Percentiles rank a stretch among this genome's conserved stretches.
Evolutionary conservation across 345 rosid genomes (phyloP).

Genomic region (Laguncularia racemosa): DNA sequence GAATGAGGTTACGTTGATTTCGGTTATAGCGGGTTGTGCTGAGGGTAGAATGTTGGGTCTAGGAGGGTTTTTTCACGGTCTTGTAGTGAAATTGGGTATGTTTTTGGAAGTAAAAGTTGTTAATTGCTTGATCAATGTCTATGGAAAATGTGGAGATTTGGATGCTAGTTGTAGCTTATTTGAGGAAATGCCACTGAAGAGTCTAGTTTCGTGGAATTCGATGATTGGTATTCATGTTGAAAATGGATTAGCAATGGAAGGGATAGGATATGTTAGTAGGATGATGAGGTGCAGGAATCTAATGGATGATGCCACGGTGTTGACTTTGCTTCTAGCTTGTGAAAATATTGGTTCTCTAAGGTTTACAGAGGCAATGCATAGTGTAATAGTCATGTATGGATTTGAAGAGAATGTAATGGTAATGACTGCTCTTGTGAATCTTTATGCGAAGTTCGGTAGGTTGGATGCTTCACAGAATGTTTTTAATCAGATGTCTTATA

Average conservation of each 20-base stretch:
- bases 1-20: constrained; percentile 42
- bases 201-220: constrained; percentile 63
- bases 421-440: constrained; percentile 35
- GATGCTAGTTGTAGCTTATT: constrained; percentile 35
- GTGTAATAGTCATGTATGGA: constrained; percentile 27
- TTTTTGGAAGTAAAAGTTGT: constrained; percentile 40
- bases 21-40: constrained; percentile 51
- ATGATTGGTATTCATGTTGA: constrained; percentile 35
- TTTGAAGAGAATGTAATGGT: constrained; percentile 21
- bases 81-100: constrained; percentile 37
- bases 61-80: constrained; percentile 49
- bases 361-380: constrained; percentile 44
- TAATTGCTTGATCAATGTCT: constrained; percentile 47
- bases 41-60: constrained; percentile 24
- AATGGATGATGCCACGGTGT: constrained; percentile 50
- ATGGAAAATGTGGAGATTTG: constrained; percentile 44
- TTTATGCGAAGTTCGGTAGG: constrained; percentile 56
- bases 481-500: constrained; percentile 38
- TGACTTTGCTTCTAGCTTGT: constrained; percentile 44
- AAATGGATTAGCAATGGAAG: constrained; percentile 28
- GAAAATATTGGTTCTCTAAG: constrained; percentile 39
- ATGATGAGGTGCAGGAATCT: constrained; percentile 37
- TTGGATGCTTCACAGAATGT: constrained; percentile 30
- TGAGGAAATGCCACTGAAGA: constrained; percentile 30
- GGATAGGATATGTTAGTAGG: constrained; percentile 25